These are phyloP conservation scores for Cyberlindnera saturnus DNA, from an alignment of 805 yeast genomes.

Conservation along the genomic window DNA sequence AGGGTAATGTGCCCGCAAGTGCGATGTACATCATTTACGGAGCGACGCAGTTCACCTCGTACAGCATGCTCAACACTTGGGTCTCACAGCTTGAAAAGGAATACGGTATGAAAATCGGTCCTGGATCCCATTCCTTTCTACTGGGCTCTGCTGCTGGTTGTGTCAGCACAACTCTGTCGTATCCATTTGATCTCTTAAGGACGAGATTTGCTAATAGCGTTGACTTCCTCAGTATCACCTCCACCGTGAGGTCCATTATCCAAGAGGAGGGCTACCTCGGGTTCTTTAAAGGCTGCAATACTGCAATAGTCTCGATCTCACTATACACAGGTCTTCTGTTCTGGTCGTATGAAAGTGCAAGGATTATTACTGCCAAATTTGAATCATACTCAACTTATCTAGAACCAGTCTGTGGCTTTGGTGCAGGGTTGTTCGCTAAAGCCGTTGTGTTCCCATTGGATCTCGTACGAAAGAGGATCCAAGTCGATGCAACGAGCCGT, in stretches of 20 bases:
- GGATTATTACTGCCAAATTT: conserved; percentile 9
- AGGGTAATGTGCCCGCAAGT: conserved; percentile 92
- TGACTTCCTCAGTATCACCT: conserved; percentile 11
- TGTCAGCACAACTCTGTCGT: conserved; percentile 64
- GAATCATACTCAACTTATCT: conserved; percentile 16
- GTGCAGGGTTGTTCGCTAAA: conserved; percentile 76
- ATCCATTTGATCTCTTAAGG: conserved; percentile 86
- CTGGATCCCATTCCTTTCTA: conserved; percentile 33
- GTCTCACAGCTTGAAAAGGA: conserved; percentile 29
- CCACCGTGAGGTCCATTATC: conserved; percentile 29
- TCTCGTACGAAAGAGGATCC: conserved; percentile 70
- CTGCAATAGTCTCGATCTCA: conserved; percentile 57
- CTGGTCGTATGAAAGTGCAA: conserved; percentile 50
- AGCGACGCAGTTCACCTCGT: conserved; percentile 74
- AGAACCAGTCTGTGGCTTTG: conserved; percentile 59
- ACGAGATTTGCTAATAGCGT: conserved; percentile 77
- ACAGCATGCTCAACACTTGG: conserved; percentile 45
- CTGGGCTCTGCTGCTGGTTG: conserved; percentile 80
- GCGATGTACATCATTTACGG: conserved; percentile 82
- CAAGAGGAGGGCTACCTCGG: conserved; percentile 38
- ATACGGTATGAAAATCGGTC: conserved; percentile 11
- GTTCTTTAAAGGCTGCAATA: conserved; percentile 41
- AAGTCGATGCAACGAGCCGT: conserved; percentile 38
- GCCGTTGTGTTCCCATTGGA: conserved; percentile 80
- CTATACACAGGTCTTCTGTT: conserved; percentile 72